Evolutionary conservation across 179 eudicot species (phyloP).

Genomic region (Vitellaria paradoxa): DNA sequence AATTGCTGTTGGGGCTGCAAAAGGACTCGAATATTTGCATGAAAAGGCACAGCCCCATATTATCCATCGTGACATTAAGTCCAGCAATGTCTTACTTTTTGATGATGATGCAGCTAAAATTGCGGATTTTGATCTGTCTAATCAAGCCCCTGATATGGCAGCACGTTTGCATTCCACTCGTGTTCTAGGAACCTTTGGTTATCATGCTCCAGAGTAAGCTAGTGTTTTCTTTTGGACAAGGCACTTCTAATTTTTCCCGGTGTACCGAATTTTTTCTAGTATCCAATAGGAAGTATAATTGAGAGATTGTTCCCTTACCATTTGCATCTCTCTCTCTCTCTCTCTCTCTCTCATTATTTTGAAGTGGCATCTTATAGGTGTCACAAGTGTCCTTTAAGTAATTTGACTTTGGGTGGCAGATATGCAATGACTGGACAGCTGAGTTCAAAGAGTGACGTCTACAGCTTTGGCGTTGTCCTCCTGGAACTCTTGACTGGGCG

Average conservation of each 20-base stretch:
- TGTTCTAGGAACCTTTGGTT: constrained; percentile 88
- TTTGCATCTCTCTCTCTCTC: no score
- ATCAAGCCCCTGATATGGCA: constrained; percentile 89
- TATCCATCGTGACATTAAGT: constrained; percentile 86
- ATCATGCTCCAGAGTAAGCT: constrained; percentile 94
- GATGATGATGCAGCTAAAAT: constrained; percentile 82
- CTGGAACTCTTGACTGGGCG: constrained; percentile 89
- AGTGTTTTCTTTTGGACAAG: not conserved
- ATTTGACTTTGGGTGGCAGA: constrained; percentile 35
- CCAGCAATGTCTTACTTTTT: constrained; percentile 80
- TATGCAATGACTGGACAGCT: constrained; percentile 96
- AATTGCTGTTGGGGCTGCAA: constrained; percentile 90
- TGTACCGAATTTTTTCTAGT: not conserved
- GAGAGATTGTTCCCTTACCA: no score
- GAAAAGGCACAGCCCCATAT: constrained; percentile 88
- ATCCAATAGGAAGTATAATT: not conserved
- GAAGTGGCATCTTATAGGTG: not conserved
- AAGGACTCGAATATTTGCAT: constrained; percentile 84
- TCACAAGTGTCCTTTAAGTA: not conserved
- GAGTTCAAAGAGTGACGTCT: constrained; percentile 90
- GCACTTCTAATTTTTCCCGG: not conserved
- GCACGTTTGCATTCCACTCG: constrained; percentile 94
- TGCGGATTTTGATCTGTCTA: constrained; percentile 85
- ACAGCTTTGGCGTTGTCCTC: constrained; percentile 88
- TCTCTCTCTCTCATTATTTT: not conserved